Percentiles rank a stretch among this genome's conserved stretches.
Conservation (phyloP, 257 asterid species). For the Scutellaria baicalensis region DNA sequence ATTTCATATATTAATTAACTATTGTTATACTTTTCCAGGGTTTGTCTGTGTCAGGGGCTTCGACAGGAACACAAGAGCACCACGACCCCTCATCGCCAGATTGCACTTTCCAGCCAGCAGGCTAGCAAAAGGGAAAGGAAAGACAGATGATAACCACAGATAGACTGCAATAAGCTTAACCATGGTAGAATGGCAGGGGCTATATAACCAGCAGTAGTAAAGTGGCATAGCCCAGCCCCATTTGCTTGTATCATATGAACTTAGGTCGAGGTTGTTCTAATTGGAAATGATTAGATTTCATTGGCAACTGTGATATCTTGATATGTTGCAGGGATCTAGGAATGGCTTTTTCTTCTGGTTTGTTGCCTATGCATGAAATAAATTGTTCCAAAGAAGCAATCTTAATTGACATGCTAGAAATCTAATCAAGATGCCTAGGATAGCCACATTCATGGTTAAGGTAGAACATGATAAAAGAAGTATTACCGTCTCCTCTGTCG, state of each 20-base stretch:
- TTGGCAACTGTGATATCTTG: conserved; percentile 1
- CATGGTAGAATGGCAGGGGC: conserved; percentile 10
- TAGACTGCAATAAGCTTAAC: conserved; percentile 16
- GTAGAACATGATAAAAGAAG: not conserved
- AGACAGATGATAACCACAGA: conserved; percentile 31
- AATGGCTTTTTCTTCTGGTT: conserved; percentile 7
- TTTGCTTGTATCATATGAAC: conserved; percentile 19
- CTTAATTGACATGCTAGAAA: not conserved
- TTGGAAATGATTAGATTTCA: conserved; percentile 17
- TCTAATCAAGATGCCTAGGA: not conserved
- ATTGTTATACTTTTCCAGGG: conserved; percentile 46
- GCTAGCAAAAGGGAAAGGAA: conserved; percentile 48
- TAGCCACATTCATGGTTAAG: not conserved
- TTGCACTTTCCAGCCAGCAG: conserved; percentile 89
- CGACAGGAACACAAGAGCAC: conserved; percentile 70
- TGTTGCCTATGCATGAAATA: conserved; percentile 2
- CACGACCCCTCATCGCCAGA: conserved; percentile 86
- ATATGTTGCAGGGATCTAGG: conserved; percentile 10
- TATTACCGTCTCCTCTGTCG: not conserved
- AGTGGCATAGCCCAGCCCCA: conserved; percentile 11
- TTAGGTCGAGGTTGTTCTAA: conserved; percentile 10
- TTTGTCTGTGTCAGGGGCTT: conserved; percentile 95
- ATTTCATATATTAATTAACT: not conserved
- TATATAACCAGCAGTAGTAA: conserved; percentile 12
- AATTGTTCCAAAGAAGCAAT: not conserved